phyloP scores from a whole-genome alignment of 805 yeast genomes.

The Candida insectorum region DNA sequence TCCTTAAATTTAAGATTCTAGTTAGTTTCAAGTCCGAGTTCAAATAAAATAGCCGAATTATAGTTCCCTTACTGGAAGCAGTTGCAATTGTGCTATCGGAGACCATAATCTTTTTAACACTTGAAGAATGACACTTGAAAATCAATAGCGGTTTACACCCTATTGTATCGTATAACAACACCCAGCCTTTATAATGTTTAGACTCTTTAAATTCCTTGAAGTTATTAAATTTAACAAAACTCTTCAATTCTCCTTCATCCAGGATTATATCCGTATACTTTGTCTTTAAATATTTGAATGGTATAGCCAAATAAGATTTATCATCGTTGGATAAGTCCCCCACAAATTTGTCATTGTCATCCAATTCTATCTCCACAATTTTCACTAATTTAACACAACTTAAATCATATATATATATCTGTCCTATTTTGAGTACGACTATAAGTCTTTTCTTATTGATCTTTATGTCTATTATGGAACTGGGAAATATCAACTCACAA shows the following conservation, averaged over 20 bases:
- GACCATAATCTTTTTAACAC: conserved; percentile 28
- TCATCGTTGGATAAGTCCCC: conserved; percentile 39
- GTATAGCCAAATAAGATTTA: conserved; percentile 31
- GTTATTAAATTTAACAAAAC: conserved; percentile 16
- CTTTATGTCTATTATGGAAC: conserved; percentile 65
- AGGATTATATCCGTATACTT: conserved; percentile 6
- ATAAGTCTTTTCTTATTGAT: conserved; percentile 80
- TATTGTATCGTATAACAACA: conserved; percentile 38
- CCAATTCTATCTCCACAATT: conserved; percentile 26
- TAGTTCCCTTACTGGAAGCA: conserved; percentile 43
- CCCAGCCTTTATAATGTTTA: conserved; percentile 32
- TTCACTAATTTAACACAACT: conserved; percentile 78
- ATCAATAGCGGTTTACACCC: conserved; percentile 26
- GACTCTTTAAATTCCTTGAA: conserved; percentile 24
- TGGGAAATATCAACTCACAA: conserved; percentile 86
- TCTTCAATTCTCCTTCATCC: conserved; percentile 21
- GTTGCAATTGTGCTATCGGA: conserved; percentile 32
- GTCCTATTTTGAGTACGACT: conserved; percentile 69
- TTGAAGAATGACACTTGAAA: conserved; percentile 39
- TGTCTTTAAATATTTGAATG: conserved; percentile 20
- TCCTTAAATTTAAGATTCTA: conserved; percentile 31
- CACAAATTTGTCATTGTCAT: conserved; percentile 17
- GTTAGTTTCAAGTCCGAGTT: conserved; percentile 15
- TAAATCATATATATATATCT: conserved; percentile 84
- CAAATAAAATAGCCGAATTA: conserved; percentile 32